phyloP scores from a whole-genome alignment of 441 rosid species.

The Gossypium gossypioides region DNA sequence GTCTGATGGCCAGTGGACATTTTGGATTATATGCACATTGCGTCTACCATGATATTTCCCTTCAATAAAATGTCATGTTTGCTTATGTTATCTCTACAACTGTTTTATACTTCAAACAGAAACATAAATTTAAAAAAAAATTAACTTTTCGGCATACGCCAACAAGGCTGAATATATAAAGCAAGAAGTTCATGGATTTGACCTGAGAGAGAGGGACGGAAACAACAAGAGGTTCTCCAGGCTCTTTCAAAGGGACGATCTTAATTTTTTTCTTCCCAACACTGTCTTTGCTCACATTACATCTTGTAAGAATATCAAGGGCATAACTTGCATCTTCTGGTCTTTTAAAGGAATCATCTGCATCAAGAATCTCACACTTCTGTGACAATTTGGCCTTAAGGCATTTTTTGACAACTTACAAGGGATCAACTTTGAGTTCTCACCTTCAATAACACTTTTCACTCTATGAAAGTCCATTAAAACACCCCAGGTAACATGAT shows the following conservation, averaged over 20 bases:
- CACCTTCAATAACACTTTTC: slow-evolving; percentile 59
- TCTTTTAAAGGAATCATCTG: slow-evolving; percentile 64
- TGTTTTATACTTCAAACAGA: background rate
- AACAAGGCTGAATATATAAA: background rate
- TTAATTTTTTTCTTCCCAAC: slow-evolving; percentile 50
- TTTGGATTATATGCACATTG: background rate
- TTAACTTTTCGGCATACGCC: background rate
- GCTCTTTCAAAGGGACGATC: slow-evolving; percentile 54
- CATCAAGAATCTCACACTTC: slow-evolving; percentile 14
- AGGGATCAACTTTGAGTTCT: slow-evolving; percentile 15
- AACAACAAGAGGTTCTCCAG: slow-evolving; percentile 78
- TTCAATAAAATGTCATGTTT: background rate
- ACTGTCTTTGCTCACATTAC: slow-evolving; percentile 56
- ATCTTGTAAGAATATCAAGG: slow-evolving; percentile 78
- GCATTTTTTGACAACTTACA: slow-evolving; percentile 2
- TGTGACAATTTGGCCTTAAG: background rate
- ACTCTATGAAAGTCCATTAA: slow-evolving; percentile 63
- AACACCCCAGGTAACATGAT: slow-evolving; percentile 75
- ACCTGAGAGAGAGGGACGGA: slow-evolving; percentile 75
- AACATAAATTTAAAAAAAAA: background rate
- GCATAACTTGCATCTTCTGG: slow-evolving; percentile 73
- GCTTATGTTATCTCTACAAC: background rate
- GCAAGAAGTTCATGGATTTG: background rate
- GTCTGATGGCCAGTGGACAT: background rate
- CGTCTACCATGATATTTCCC: background rate